A percentile compares a stretch with the other conserved stretches of the same genome.
phyloP scores from a whole-genome alignment of 768 basidiomycete species.

The Rhodosporidiobolus sp. region DNA sequence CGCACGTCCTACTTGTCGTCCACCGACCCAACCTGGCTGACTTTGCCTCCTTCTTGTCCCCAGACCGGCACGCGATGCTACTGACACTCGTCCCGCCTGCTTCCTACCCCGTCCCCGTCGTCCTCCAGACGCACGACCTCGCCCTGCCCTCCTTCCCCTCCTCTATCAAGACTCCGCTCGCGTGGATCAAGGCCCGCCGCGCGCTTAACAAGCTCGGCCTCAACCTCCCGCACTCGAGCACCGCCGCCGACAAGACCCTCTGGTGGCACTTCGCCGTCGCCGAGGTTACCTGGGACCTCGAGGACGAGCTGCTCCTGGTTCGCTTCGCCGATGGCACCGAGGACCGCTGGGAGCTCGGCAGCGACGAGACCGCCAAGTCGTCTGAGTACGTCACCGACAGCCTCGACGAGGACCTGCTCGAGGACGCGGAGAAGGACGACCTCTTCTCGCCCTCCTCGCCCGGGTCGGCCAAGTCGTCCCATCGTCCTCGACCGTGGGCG shows the following conservation, averaged over 20 bases:
- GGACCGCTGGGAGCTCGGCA: slow-evolving; percentile 26
- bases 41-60: not conserved
- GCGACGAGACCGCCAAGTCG: not conserved
- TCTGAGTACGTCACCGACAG: not conserved
- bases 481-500: not conserved
- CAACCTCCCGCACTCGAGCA: rapidly evolving
- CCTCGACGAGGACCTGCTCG: not conserved
- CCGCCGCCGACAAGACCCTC: slow-evolving; percentile 9
- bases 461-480: not conserved
- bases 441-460: not conserved
- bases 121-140: slow-evolving; percentile 17
- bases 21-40: too few species aligned
- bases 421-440: not conserved
- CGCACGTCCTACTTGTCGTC: not conserved
- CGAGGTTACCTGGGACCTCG: slow-evolving; percentile 25
- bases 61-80: not conserved
- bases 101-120: slow-evolving; percentile 3
- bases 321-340: slow-evolving; percentile 18
- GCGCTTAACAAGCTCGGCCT: slow-evolving; percentile 9
- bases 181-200: not conserved
- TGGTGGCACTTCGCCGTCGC: slow-evolving; percentile 23
- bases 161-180: not conserved
- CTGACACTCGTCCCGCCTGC: slow-evolving; percentile 16
- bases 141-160: slow-evolving; percentile 1
- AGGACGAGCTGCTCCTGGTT: slow-evolving; percentile 10